Evolutionary conservation across 2,329 filamentous ascomycete species (phyloP).

Genomic region (Tolypocladium inflatum): DNA sequence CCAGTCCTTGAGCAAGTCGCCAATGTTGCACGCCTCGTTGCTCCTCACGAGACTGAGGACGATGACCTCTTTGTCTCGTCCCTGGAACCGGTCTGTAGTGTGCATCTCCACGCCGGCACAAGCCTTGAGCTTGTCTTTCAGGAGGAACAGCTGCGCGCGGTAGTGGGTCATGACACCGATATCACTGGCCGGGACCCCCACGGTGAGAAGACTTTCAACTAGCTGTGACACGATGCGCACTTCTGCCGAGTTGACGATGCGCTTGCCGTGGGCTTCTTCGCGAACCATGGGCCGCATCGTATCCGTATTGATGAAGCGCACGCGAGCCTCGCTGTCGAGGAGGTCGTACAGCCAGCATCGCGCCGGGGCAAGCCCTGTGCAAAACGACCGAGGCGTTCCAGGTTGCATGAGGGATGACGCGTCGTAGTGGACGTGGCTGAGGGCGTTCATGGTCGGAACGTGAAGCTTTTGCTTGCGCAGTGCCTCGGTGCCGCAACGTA

Average conservation of each 20-base stretch:
- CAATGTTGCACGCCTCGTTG: slow-evolving; percentile 75
- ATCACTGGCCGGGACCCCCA: slow-evolving; percentile 63
- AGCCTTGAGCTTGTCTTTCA: slow-evolving; percentile 61
- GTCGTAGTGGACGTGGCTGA: slow-evolving; percentile 52
- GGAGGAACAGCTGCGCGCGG: slow-evolving; percentile 76
- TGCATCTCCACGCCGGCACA: slow-evolving; percentile 74
- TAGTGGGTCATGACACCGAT: slow-evolving; percentile 98
- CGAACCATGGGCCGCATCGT: slow-evolving; percentile 51
- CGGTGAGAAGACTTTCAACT: slow-evolving; percentile 65
- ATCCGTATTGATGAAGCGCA: slow-evolving; percentile 87
- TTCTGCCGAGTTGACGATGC: slow-evolving; percentile 83
- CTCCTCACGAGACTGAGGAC: slow-evolving; percentile 80
- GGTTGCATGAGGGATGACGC: slow-evolving; percentile 31
- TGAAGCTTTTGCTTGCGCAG: slow-evolving; percentile 61
- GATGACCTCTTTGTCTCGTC: slow-evolving; percentile 88
- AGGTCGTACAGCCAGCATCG: slow-evolving; percentile 71
- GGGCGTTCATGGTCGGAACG: slow-evolving; percentile 55
- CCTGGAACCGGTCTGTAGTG: slow-evolving; percentile 94
- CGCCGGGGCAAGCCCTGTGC: slow-evolving; percentile 36
- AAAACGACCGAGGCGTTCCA: slow-evolving; percentile 40
- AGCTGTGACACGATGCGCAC: slow-evolving; percentile 69
- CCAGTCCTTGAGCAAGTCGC: slow-evolving; percentile 86
- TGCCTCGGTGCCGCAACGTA: slow-evolving; percentile 77
- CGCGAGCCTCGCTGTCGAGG: slow-evolving; percentile 60
- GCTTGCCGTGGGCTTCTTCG: slow-evolving; percentile 71